These are phyloP conservation scores for Mycena haematopus DNA, from an alignment of 768 basidiomycete genomes.

Conservation along the genomic window DNA sequence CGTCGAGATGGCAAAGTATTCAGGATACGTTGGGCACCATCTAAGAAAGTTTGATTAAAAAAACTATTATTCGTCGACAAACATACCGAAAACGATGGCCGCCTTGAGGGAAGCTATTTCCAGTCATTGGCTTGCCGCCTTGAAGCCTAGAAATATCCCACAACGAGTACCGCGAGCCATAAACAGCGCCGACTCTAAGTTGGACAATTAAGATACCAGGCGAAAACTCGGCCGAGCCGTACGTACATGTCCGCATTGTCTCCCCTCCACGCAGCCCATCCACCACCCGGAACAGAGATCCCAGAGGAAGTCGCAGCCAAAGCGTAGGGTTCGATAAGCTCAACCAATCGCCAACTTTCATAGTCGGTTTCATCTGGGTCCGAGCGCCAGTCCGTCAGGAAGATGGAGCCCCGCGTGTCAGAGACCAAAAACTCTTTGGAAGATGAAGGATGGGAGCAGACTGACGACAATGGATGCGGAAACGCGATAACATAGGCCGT, in stretches of 20 bases:
- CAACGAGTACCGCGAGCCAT: slow-evolving; percentile 71
- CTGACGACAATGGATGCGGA: slow-evolving; percentile 70
- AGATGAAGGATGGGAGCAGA: slow-evolving; percentile 72
- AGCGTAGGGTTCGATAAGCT: slow-evolving; percentile 74
- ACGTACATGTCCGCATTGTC: slow-evolving; percentile 77
- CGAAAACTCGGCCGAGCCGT: slow-evolving; percentile 9
- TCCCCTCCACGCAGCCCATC: slow-evolving; percentile 72
- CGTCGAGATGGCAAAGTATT: slow-evolving; percentile 80
- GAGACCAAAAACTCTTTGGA: slow-evolving; percentile 83
- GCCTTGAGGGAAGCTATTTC: slow-evolving; percentile 70
- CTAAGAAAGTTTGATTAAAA: slow-evolving; percentile 41
- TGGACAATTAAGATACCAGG: slow-evolving; percentile 9
- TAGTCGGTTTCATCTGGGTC: slow-evolving; percentile 63
- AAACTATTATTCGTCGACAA: not conserved
- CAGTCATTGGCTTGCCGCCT: slow-evolving; percentile 77
- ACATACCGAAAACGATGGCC: slow-evolving; percentile 71
- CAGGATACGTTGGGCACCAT: slow-evolving; percentile 79
- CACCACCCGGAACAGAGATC: slow-evolving; percentile 54
- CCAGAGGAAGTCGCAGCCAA: slow-evolving; percentile 60
- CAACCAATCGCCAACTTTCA: slow-evolving; percentile 66
- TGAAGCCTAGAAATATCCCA: slow-evolving; percentile 79
- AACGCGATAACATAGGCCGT: slow-evolving; percentile 81
- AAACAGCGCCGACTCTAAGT: slow-evolving; percentile 74
- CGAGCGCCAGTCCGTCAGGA: slow-evolving; percentile 83
- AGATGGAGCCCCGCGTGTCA: slow-evolving; percentile 75